Conservation (phyloP, 2,329 filamentous ascomycete genomes). For the Fusarium sp. region DNA sequence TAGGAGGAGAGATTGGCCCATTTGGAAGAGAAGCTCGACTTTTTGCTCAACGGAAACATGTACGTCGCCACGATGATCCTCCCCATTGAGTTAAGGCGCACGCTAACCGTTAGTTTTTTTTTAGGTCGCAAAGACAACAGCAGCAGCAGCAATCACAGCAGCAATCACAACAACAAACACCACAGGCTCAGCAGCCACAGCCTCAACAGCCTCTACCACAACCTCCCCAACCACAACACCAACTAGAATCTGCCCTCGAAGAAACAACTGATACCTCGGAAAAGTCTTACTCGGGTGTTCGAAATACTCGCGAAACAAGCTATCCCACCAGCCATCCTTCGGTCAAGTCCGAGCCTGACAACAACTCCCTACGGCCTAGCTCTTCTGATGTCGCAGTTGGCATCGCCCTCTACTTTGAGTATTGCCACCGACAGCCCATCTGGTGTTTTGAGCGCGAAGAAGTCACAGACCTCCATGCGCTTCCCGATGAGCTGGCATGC, state of each 20-base stretch:
- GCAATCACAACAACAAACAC: too few relatives aligned
- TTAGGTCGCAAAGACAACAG: background rate
- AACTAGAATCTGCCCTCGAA: constrained; percentile 46
- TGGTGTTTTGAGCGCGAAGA: constrained; percentile 60
- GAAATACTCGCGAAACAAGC: constrained; percentile 42
- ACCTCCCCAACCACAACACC: constrained; percentile 11
- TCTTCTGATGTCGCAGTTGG: constrained; percentile 50
- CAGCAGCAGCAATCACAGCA: background rate
- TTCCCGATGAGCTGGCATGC: constrained; percentile 56
- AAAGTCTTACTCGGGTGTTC: constrained; percentile 50
- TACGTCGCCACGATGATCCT: constrained; percentile 21
- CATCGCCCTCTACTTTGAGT: constrained; percentile 56
- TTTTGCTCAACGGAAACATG: constrained; percentile 58
- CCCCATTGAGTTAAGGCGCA: too few relatives aligned
- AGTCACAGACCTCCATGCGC: constrained; percentile 48
- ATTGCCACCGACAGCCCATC: constrained; percentile 57
- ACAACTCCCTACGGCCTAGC: constrained; percentile 45
- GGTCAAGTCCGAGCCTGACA: constrained; percentile 45
- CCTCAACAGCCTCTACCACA: constrained; percentile 15
- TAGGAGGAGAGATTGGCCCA: constrained; percentile 63
- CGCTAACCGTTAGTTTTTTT: background rate
- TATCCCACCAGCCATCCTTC: constrained; percentile 41
- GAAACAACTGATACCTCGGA: constrained; percentile 49
- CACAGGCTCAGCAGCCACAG: background rate
- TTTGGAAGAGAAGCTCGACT: constrained; percentile 63